Evolutionary conservation across 352 stramenopile species (phyloP), one percentile per base, ranked within the genome.

Genomic region (Globisporangium nunn): DNA sequence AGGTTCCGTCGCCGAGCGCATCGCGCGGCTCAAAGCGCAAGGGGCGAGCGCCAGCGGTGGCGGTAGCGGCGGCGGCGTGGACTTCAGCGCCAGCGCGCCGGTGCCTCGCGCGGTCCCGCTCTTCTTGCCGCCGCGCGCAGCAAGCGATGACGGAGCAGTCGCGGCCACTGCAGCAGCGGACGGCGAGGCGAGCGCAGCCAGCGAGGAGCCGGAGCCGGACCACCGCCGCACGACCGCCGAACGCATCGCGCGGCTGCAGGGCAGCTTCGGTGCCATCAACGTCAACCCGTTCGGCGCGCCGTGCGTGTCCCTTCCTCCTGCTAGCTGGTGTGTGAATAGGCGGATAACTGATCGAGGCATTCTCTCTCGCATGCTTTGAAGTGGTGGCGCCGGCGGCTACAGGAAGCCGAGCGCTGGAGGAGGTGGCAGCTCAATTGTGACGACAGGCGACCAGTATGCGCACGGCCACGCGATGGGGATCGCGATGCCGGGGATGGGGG

Each of bases 361-460:
- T 23, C 23, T 23, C 23, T 23, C 23, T 23, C 23, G 23, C 23
- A 23, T 37, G 3, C 18, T 53, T 15, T 51, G 12, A 7, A 40
- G 48, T 41, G 62, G 61, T 17, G 68, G 73, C 7, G 74, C 64
- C 4, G 70, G 72, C 6, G 75, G 75, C 1, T 78, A 81, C 54
- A 61, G 71, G 11, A 80, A 74, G 39, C 59, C 72, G n/a, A 62
- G 53, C 17, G 59, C 59, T 51, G 60, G 60, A 39, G 68, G 66
- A 8, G 63, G 62, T n/a, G 61, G 70, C 28, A 66, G 54, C 53
- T 87, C 79, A 40, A 92, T 92, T 46, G 91, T 94, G 78, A 87
- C 70, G 44, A 94, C 85, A 6, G 85, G 85, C 12, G 85, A 94
- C 51, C 75, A 89, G 59, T 94, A 93, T 59, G 79, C 67, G 62